A percentile compares a stretch with the other conserved stretches of the same genome.
phyloP scores from a whole-genome alignment of 768 basidiomycete genomes.

The Agrocybe pediades region DNA sequence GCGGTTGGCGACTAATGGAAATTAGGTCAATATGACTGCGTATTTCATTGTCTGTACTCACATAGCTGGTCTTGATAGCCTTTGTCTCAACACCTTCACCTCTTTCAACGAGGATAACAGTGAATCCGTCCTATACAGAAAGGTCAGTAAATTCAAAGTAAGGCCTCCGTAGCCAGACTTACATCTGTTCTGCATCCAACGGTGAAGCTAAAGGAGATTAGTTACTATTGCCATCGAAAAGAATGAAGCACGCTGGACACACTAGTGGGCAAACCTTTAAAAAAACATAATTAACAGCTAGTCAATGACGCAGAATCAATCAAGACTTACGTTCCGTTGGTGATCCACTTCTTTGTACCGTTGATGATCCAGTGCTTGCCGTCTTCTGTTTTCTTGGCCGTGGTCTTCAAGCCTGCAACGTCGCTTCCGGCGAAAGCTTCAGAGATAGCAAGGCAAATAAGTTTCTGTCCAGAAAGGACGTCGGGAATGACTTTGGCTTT shows the following conservation, averaged over 20 bases:
- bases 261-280: conserved; percentile 46
- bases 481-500: conserved; percentile 61
- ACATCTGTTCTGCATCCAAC: conserved; percentile 65
- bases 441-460: conserved; percentile 83
- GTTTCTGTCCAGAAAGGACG: conserved; percentile 71
- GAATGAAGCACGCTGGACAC: conserved; percentile 17
- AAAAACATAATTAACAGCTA: neutral
- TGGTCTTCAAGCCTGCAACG: conserved; percentile 72
- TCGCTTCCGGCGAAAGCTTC: conserved; percentile 90
- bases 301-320: neutral
- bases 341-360: conserved; percentile 85
- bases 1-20: conserved; percentile 62
- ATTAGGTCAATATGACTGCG: neutral
- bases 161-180: conserved; percentile 7
- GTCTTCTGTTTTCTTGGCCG: conserved; percentile 75
- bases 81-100: conserved; percentile 83
- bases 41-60: conserved; percentile 15
- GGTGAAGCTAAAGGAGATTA: conserved; percentile 61
- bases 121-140: conserved; percentile 60
- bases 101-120: conserved; percentile 85
- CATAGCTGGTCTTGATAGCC: conserved; percentile 75
- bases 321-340: conserved; percentile 60
- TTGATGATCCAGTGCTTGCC: conserved; percentile 83
- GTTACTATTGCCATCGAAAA: neutral
- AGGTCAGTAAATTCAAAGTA: neutral